phyloP scores from a whole-genome alignment of 768 basidiomycete genomes.

The Hericium alpestre region DNA sequence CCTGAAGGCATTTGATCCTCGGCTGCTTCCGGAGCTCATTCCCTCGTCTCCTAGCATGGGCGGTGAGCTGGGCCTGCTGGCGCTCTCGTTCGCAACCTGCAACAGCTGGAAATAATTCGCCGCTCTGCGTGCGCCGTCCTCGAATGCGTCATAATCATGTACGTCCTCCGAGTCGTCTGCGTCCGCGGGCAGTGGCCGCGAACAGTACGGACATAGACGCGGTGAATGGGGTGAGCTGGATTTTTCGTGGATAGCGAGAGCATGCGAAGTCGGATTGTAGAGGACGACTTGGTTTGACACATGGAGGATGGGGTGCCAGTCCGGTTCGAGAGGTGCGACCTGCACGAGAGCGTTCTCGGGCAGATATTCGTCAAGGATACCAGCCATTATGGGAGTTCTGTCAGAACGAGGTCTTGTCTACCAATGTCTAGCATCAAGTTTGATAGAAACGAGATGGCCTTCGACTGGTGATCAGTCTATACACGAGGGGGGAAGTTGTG shows the following conservation, averaged over 20 bases:
- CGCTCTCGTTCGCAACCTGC: conserved; percentile 58
- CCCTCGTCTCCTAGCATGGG: conserved; percentile 13
- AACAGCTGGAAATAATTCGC: conserved; percentile 77
- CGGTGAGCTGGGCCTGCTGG: conserved; percentile 43
- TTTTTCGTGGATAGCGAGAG: conserved; percentile 48
- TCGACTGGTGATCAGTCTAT: no score
- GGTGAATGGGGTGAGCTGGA: conserved; percentile 6
- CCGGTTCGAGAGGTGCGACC: conserved; percentile 12
- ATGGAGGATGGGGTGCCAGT: conserved; percentile 77
- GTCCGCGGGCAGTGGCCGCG: conserved; percentile 38
- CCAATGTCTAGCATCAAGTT: no score
- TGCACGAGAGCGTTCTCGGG: neutral
- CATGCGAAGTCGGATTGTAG: conserved; percentile 79
- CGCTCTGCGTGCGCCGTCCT: conserved; percentile 31
- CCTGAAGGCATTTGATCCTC: conserved; percentile 33
- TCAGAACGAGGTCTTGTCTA: no score
- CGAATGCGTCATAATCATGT: conserved; percentile 21
- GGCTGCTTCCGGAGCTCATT: neutral
- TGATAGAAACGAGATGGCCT: no score
- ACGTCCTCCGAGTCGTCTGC: conserved; percentile 19
- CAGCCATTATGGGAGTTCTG: neutral
- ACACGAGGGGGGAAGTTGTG: no score
- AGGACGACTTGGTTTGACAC: conserved; percentile 80
- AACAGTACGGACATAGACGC: conserved; percentile 63
- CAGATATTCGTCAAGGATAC: neutral